Conservation (phyloP, 768 basidiomycete species). For the Panaeolus cyanescens region DNA sequence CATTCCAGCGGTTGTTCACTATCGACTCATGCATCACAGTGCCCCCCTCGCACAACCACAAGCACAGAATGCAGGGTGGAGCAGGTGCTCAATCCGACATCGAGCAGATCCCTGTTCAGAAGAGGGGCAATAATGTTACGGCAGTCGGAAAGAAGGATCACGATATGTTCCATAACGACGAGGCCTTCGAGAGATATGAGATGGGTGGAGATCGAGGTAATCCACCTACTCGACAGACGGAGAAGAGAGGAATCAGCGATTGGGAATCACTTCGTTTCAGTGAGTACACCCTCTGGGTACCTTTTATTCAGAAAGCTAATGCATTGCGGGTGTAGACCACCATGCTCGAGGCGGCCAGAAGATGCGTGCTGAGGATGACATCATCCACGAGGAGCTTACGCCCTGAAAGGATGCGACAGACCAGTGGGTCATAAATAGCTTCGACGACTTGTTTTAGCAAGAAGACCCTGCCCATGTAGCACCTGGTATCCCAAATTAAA, state of each 20-base stretch:
- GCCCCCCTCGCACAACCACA: constrained; percentile 15
- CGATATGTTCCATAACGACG: constrained; percentile 18
- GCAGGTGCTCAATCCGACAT: not conserved
- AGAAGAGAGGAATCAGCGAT: constrained; percentile 2
- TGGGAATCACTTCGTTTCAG: constrained; percentile 13
- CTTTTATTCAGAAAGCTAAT: too few species aligned
- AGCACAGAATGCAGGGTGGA: constrained; percentile 7
- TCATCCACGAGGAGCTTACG: not conserved
- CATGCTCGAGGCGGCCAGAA: not conserved
- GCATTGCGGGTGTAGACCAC: not conserved
- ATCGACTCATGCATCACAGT: constrained; percentile 4
- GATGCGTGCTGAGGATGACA: not conserved
- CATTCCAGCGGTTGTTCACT: too few species aligned
- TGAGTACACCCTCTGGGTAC: too few species aligned
- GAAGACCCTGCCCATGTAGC: not conserved
- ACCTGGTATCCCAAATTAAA: not conserved
- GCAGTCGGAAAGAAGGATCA: constrained; percentile 3
- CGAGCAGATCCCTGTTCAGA: not conserved
- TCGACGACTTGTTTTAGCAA: not conserved
- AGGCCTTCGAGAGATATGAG: constrained; percentile 21
- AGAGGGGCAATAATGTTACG: not conserved
- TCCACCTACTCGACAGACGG: constrained; percentile 6
- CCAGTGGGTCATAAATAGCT: not conserved
- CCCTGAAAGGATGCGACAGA: not conserved
- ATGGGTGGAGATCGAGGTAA: constrained; percentile 13